Conservation (phyloP, 2,329 filamentous ascomycete genomes). For the Trichoderma sp. region DNA sequence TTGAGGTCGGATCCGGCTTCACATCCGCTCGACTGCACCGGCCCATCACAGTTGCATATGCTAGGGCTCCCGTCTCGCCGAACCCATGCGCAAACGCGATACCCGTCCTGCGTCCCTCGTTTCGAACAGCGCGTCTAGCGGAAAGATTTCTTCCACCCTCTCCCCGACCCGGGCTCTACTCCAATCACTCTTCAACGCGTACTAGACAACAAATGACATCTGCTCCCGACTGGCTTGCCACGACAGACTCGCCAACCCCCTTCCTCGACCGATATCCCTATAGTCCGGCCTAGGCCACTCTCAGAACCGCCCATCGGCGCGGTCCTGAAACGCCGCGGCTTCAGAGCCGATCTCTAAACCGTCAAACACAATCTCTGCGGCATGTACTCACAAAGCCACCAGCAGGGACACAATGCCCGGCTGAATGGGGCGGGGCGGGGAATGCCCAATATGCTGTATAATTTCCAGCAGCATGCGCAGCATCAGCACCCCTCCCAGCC, state of each 20-base stretch:
- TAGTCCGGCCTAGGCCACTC: slow-evolving; percentile 24
- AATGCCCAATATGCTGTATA: slow-evolving; percentile 65
- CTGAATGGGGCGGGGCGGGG: slow-evolving; percentile 61
- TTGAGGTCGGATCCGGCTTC: slow-evolving; percentile 17
- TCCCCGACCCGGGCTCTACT: slow-evolving; percentile 17
- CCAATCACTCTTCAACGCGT: slow-evolving; percentile 13
- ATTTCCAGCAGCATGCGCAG: slow-evolving; percentile 61
- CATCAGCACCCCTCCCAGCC: slow-evolving; percentile 62
- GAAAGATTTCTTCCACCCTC: slow-evolving; percentile 25
- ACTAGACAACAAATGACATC: slow-evolving; percentile 28
- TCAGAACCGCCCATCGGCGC: slow-evolving; percentile 33
- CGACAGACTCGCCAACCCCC: slow-evolving; percentile 12
- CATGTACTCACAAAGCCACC: slow-evolving; percentile 73
- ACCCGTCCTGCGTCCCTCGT: slow-evolving; percentile 32
- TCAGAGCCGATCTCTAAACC: slow-evolving; percentile 23
- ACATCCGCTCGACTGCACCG: slow-evolving; percentile 15
- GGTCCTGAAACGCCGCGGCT: slow-evolving; percentile 19
- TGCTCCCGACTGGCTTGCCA: slow-evolving; percentile 20
- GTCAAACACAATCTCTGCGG: slow-evolving; percentile 33
- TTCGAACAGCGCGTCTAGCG: slow-evolving; percentile 33
- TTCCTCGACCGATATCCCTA: slow-evolving; percentile 20
- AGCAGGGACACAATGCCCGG: slow-evolving; percentile 71
- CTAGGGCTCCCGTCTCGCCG: slow-evolving; percentile 25
- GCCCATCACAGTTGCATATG: slow-evolving; percentile 23
- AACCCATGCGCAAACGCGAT: slow-evolving; percentile 42